Evolutionary conservation across 2,329 filamentous ascomycete species (phyloP).

Genomic region (Nakataea oryzae): DNA sequence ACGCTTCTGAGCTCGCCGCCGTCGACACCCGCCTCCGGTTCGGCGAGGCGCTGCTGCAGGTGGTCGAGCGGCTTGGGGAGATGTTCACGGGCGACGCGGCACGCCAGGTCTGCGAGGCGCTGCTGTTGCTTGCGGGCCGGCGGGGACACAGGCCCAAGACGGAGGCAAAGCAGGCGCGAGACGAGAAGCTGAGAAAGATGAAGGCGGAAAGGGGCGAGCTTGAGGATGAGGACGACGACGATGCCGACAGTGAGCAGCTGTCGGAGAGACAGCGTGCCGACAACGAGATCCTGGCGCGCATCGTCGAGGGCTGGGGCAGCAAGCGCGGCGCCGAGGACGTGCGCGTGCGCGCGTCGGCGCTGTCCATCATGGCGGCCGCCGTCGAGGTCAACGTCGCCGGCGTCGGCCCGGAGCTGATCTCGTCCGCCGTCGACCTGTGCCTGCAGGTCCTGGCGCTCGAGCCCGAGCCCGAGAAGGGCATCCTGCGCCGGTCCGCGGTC

Average conservation of each 20-base stretch:
- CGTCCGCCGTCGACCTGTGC: conserved; percentile 50
- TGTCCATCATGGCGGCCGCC: conserved; percentile 51
- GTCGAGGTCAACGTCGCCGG: conserved; percentile 52
- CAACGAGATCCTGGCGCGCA: conserved; percentile 42
- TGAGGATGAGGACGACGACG: conserved; percentile 43
- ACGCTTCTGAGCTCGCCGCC: conserved; percentile 43
- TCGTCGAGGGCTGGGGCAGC: conserved; percentile 58
- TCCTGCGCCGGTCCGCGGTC: conserved; percentile 57
- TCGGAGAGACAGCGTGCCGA: conserved; percentile 10
- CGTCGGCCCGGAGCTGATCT: conserved; percentile 39
- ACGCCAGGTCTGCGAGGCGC: conserved; percentile 39
- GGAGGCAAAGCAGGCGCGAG: conserved; percentile 40
- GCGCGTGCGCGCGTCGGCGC: conserved; percentile 56
- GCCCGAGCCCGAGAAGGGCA: conserved; percentile 45
- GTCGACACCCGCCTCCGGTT: conserved; percentile 58
- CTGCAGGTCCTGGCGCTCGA: conserved; percentile 55
- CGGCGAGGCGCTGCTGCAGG: conserved; percentile 56
- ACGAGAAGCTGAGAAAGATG: conserved; percentile 34
- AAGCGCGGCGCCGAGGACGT: conserved; percentile 58
- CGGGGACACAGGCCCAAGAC: conserved; percentile 52
- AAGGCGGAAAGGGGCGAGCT: conserved; percentile 40
- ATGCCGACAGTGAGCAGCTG: conserved; percentile 20
- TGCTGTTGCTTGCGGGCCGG: conserved; percentile 55
- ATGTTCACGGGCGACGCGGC: conserved; percentile 45
- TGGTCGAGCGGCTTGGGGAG: conserved; percentile 49